A percentile compares a stretch with the other conserved stretches of the same genome.
These are phyloP conservation scores for Fusarium cyanostomum DNA, from an alignment of 2,329 filamentous ascomycete species.

Conservation along the genomic window DNA sequence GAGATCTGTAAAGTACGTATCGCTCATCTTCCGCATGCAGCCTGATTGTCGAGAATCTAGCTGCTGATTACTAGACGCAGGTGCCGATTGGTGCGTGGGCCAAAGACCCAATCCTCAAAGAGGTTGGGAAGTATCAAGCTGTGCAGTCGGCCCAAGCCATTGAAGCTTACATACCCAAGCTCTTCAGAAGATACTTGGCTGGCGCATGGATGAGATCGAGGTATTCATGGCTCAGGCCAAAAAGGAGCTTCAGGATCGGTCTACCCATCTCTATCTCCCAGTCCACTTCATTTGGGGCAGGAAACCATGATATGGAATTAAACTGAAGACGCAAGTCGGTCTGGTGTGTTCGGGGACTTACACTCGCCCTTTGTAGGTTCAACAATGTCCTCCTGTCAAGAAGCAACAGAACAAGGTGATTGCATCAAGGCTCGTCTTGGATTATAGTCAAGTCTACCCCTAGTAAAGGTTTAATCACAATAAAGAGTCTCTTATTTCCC, in stretches of 20 bases:
- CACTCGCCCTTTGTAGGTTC: too few species aligned
- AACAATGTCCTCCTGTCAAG: too few species aligned
- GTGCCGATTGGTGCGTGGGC: slow-evolving; percentile 23
- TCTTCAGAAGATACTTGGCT: slow-evolving; percentile 29
- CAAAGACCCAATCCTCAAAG: slow-evolving; percentile 17
- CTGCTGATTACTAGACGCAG: not conserved
- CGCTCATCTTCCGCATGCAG: rapidly evolving
- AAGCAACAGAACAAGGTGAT: too few species aligned
- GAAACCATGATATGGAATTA: slow-evolving; percentile 19
- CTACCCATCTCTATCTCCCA: slow-evolving; percentile 30
- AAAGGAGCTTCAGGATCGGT: slow-evolving; percentile 20
- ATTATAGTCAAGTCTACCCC: too few species aligned
- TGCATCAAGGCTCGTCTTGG: too few species aligned
- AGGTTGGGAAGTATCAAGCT: slow-evolving; percentile 18
- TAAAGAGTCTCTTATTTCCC: too few species aligned
- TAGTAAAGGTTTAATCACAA: too few species aligned
- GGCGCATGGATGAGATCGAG: slow-evolving; percentile 19
- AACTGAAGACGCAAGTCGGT: too few species aligned
- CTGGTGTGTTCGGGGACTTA: too few species aligned
- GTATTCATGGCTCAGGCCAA: slow-evolving; percentile 30
- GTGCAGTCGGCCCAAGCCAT: slow-evolving; percentile 23
- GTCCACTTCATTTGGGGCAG: slow-evolving; percentile 22
- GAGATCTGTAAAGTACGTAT: slow-evolving; percentile 7
- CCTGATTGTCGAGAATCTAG: too few species aligned
- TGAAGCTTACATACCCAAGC: slow-evolving; percentile 26